Conservation (phyloP, 768 basidiomycete species). For the Phylloporus sp. region DNA sequence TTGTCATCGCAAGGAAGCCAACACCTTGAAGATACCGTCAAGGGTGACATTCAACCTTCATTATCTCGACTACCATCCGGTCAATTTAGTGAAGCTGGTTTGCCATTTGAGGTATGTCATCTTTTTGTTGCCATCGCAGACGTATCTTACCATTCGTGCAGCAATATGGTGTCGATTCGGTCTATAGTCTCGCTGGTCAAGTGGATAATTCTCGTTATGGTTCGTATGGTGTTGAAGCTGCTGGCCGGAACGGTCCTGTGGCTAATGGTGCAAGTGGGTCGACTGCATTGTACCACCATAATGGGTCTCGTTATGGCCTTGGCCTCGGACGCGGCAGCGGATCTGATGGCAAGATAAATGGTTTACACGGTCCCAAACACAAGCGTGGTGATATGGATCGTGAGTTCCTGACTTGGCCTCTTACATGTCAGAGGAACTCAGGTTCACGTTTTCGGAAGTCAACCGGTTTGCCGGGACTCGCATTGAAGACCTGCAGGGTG, state of each 20-base stretch:
- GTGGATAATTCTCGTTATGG: conserved; percentile 54
- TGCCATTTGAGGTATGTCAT: conserved; percentile 54
- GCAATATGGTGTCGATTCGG: conserved; percentile 58
- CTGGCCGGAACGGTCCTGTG: conserved; percentile 35
- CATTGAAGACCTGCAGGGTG: conserved; percentile 92
- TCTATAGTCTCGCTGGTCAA: conserved; percentile 44
- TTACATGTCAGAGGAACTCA: not conserved
- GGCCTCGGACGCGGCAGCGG: conserved; percentile 53
- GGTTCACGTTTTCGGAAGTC: conserved; percentile 42
- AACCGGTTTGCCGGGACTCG: conserved; percentile 97
- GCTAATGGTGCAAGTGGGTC: conserved; percentile 52
- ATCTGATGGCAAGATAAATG: conserved; percentile 82
- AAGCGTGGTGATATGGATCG: conserved; percentile 92
- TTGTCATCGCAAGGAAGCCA: conserved; percentile 45
- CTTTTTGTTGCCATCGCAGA: conserved; percentile 1
- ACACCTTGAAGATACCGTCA: conserved; percentile 48
- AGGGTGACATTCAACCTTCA: conserved; percentile 64
- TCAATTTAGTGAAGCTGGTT: conserved; percentile 52
- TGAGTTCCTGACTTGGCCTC: conserved; percentile 46
- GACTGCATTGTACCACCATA: conserved; percentile 74
- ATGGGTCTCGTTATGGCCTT: conserved; percentile 72
- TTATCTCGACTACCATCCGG: conserved; percentile 61
- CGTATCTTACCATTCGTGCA: conserved; percentile 19
- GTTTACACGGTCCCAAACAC: conserved; percentile 89
- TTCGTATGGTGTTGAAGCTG: conserved; percentile 53